A percentile compares a stretch with the other conserved stretches of the same genome.
phyloP scores from a whole-genome alignment of 768 basidiomycete species.

The Cyathus striatus region DNA sequence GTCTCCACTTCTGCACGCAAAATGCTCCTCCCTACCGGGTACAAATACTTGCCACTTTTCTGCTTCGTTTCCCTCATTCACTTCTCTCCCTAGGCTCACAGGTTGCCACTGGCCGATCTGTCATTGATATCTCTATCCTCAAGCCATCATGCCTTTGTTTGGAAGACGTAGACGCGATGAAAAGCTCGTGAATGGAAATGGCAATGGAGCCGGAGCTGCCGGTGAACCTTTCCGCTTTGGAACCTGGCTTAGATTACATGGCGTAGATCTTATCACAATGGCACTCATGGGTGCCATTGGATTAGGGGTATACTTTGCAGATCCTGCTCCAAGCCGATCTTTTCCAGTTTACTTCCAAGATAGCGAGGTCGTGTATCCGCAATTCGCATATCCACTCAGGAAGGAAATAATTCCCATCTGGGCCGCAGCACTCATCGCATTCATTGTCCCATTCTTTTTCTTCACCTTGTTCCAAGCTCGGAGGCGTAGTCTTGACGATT shows the following conservation, averaged over 20 bases:
- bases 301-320: conserved; percentile 48
- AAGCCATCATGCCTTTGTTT: conserved; percentile 10
- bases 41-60: neutral
- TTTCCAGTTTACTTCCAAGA: conserved; percentile 41
- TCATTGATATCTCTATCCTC: neutral
- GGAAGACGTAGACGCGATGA: conserved; percentile 8
- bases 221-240: conserved; percentile 25
- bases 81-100: neutral
- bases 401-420: conserved; percentile 53
- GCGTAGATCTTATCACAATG: conserved; percentile 50
- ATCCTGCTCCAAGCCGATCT: conserved; percentile 36
- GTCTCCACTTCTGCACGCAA: neutral
- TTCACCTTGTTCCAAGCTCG: conserved; percentile 51
- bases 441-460: conserved; percentile 50
- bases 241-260: conserved; percentile 42
- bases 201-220: conserved; percentile 3
- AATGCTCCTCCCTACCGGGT: neutral
- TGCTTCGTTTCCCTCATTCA: neutral
- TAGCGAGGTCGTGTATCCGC: conserved; percentile 46
- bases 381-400: conserved; percentile 45
- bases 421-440: conserved; percentile 46
- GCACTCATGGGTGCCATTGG: conserved; percentile 50
- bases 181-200: conserved; percentile 5
- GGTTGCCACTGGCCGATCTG: neutral
- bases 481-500: conserved; percentile 36